Base-by-base conservation (phyloP, 176 grass and related monocot species). In the Areca catechu region DNA sequence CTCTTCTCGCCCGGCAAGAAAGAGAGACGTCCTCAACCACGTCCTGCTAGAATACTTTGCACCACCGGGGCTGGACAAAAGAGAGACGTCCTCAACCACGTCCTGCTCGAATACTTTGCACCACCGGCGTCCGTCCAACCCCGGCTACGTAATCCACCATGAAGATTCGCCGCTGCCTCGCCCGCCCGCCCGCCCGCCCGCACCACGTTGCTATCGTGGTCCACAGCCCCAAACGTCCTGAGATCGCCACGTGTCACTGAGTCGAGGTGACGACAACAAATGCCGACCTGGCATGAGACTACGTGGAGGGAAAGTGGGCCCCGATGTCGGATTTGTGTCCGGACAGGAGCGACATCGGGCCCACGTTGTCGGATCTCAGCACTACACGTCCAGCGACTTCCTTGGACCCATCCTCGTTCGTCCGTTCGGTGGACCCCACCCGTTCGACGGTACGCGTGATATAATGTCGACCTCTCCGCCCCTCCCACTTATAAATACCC, bases 281-380 rank as follows among this genome's bases (percentile, higher is more conserved):
- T 65, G 67, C 30, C 65, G 49, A 48, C 27, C 81, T 70, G 67
- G 49, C 67, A 49, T 4, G 1, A 54, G 43, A 48, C 61, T 7
- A 67, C 56, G 63, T 55, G 63, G 63, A 17, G 69, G 51, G 27
- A 18, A 24, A 7, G 50, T 61, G 50, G 23, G 75, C 83, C 67
- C 53, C 18, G 3, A 5, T 89, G 91, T 82, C 86, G 83, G 83
- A 69, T 28, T 25, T 24, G 49, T 90, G 83, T 75, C 68, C 80
- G 57, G 74, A 63, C 49, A 29, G 1, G 5, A 58, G 57, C 19
- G 75, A 90, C 86, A 87, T 63, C 7, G 79, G 79, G 14, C 77
- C 83, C 67, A 0, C 73, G 1, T 19, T 86, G 86, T 80, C 60
- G 7, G 29, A 7, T 54, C 58, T 9, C 21, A 19, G 17, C 51